Conservation (phyloP, 345 rosid species). For the Melaleuca quinquenervia region DNA sequence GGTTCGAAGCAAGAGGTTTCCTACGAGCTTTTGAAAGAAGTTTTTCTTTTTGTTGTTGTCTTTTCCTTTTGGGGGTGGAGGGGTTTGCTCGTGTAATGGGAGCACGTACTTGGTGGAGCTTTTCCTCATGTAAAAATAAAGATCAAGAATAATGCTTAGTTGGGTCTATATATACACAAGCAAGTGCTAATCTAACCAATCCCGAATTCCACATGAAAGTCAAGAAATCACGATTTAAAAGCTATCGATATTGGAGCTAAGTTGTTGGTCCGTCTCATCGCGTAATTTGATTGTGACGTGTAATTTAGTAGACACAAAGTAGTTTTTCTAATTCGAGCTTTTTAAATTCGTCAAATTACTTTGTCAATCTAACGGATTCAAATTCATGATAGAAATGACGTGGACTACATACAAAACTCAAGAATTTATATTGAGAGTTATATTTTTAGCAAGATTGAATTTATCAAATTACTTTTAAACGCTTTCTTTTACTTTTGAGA, state of each 20-base stretch:
- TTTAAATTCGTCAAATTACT: not conserved
- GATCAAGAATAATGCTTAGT: not conserved
- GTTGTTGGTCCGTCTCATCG: too few relatives aligned
- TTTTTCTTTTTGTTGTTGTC: not conserved
- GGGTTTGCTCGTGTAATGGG: not conserved
- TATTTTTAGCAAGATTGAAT: not conserved
- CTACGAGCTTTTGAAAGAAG: not conserved
- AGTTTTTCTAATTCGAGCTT: not conserved
- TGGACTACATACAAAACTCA: not conserved
- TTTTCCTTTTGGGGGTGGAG: not conserved
- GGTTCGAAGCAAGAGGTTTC: not conserved
- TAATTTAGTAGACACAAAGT: not conserved
- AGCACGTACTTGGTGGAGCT: not conserved
- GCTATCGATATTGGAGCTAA: too few relatives aligned
- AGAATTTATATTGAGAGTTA: too few relatives aligned
- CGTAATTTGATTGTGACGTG: not conserved
- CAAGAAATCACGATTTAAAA: not conserved
- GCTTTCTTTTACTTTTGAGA: too few relatives aligned
- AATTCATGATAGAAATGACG: not conserved
- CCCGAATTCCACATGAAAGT: accelerated
- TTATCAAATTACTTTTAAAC: accelerated
- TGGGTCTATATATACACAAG: not conserved
- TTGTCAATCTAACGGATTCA: not conserved
- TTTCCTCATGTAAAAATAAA: not conserved
- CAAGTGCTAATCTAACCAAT: too few relatives aligned